Conservation (phyloP, 179 eudicot genomes). For the Silene coronaria region DNA sequence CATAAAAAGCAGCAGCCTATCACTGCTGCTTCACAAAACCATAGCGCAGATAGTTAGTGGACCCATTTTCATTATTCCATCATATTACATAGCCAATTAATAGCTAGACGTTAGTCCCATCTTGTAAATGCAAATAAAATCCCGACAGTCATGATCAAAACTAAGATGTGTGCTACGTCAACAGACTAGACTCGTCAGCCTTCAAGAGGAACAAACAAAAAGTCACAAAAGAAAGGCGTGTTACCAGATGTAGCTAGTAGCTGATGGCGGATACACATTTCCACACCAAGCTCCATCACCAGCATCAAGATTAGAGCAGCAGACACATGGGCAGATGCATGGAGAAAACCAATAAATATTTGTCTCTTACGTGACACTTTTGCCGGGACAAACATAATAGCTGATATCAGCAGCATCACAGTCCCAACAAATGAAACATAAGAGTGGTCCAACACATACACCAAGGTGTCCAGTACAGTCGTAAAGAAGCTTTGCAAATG, state of each 20-base stretch:
- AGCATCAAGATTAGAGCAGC: slow-evolving; percentile 91
- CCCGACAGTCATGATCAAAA: too few species aligned
- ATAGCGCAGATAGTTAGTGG: too few species aligned
- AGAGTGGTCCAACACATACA: slow-evolving; percentile 63
- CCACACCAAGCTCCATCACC: slow-evolving; percentile 87
- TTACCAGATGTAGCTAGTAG: slow-evolving; percentile 89
- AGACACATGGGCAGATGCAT: slow-evolving; percentile 78
- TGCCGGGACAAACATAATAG: slow-evolving; percentile 67
- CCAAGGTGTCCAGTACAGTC: slow-evolving; percentile 74
- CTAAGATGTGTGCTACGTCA: too few species aligned
- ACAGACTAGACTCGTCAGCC: background rate
- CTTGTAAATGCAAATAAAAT: too few species aligned
- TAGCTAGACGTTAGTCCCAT: too few species aligned
- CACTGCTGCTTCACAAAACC: too few species aligned
- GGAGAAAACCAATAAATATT: slow-evolving; percentile 62
- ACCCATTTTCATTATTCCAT: too few species aligned
- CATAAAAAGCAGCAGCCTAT: too few species aligned
- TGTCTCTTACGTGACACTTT: slow-evolving; percentile 79
- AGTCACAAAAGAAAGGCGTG: background rate
- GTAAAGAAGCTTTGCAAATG: slow-evolving; percentile 72
- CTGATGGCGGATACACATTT: slow-evolving; percentile 79
- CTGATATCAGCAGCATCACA: slow-evolving; percentile 49
- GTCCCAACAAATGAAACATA: slow-evolving; percentile 72
- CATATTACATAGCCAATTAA: too few species aligned
- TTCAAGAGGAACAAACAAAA: background rate